Evolutionary conservation across 495 filamentous ascomycete species (phyloP).

Genomic region (Aspergillus biplanus): DNA sequence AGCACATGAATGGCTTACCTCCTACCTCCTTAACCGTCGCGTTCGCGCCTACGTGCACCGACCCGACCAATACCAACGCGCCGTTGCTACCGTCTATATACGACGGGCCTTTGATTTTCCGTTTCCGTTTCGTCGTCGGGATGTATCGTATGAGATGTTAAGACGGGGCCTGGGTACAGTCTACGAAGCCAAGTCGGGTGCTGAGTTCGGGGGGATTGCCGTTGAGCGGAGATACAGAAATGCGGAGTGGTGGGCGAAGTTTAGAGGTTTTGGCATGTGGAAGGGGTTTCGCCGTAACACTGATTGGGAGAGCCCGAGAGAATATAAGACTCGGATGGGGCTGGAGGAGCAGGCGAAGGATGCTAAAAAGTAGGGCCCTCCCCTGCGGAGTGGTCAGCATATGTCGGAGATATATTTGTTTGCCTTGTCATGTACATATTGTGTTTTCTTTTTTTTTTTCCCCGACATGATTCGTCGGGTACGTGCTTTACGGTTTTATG

Average conservation of each 20-base stretch:
- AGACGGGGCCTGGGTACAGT: constrained; percentile 80
- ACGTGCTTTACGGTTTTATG: not conserved
- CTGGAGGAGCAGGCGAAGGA: constrained; percentile 43
- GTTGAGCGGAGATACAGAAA: constrained; percentile 66
- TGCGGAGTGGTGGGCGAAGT: constrained; percentile 73
- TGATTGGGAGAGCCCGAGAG: constrained; percentile 74
- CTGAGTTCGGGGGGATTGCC: constrained; percentile 78
- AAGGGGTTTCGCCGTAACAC: constrained; percentile 48
- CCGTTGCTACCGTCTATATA: constrained; percentile 84
- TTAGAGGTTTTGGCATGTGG: constrained; percentile 78
- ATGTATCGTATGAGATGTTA: constrained; percentile 91
- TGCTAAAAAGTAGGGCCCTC: constrained; percentile 31
- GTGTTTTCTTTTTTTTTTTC: not conserved
- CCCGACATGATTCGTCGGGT: not conserved
- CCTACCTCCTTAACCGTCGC: constrained; percentile 70
- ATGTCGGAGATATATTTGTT: not conserved
- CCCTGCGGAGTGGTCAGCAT: not conserved
- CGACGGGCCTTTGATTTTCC: constrained; percentile 61
- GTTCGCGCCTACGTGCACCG: constrained; percentile 80
- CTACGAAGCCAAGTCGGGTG: constrained; percentile 87
- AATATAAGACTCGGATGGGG: constrained; percentile 76
- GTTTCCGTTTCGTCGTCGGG: constrained; percentile 59
- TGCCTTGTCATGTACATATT: not conserved
- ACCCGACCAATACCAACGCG: constrained; percentile 88
- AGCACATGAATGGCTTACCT: constrained; percentile 75